Evolutionary conservation across 345 rosid genomes (phyloP), one percentile per base, ranked within the genome.

Genomic region (Raphanus sativus): DNA sequence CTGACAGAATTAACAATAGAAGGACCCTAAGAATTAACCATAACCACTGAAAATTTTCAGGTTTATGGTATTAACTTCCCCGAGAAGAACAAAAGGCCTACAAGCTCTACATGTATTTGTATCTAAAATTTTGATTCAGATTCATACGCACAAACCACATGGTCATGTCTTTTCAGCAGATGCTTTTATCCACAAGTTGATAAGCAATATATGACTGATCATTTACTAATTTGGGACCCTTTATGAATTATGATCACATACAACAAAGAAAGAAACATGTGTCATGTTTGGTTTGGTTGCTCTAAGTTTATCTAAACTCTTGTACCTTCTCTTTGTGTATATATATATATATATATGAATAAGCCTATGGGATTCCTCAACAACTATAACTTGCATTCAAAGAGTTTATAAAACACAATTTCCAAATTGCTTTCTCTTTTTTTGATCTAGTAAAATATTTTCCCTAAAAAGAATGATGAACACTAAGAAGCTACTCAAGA

Each of bases 231-330:
- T 4, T 16, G 24, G 75, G 36, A 38, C 65, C 40, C 62, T 56
- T 61, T 33, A 63, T 63, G n/a, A 33, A n/a, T n/a, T n/a, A n/a
- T n/a, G n/a, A n/a, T 33, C 67, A 63, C 9, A 62, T 9, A 62
- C 32, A 76, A 69, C 24, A 69, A 52, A 48, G n/a, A 67, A 38
- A 75, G 7, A 42, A n/a, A 30, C 79, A 61, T 75, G 54, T 75
- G 40, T 62, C 26, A 4, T 61, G 62, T 67, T 15, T 67, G 15
- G 33, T n/a, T 5, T 60, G 25, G 8, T 45, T 59, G 5, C 36
- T 32, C 32, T 17, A 15, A 9, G 7, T 13, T 16, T 34, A 17
- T 64, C 26, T n/a, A 64, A 48, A 7, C 3, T 62, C 2, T 21
- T 2, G 28, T 38, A 11, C 12, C 9, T 32, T 33, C 36, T 55